These are phyloP conservation scores for Microdochium bolleyi DNA, from an alignment of 2,329 filamentous ascomycete genomes.

Conservation along the genomic window DNA sequence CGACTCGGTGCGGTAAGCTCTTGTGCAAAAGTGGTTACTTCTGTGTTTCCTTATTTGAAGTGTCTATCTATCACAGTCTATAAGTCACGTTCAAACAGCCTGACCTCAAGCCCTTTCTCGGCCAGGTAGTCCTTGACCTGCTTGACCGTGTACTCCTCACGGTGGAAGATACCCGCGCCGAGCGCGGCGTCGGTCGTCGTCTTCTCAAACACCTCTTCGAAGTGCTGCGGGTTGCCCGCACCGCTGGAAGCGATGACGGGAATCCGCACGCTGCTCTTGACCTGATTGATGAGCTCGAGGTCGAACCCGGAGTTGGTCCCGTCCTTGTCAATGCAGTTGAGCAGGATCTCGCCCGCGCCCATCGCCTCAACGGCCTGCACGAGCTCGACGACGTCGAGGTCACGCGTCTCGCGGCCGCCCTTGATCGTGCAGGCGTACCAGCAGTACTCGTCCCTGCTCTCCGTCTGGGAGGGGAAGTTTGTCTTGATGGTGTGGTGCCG, in stretches of 20 bases:
- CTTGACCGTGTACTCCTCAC: conserved; percentile 88
- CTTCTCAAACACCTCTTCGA: conserved; percentile 79
- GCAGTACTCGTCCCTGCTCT: conserved; percentile 71
- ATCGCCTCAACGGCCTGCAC: conserved; percentile 87
- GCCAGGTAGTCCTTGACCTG: conserved; percentile 83
- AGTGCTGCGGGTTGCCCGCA: conserved; percentile 80
- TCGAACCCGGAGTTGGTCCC: conserved; percentile 94
- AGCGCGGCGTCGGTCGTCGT: conserved; percentile 87
- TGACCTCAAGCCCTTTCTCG: conserved; percentile 65
- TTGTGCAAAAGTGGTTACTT: no score
- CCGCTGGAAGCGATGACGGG: conserved; percentile 94
- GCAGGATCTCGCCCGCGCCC: conserved; percentile 86
- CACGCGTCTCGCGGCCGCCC: conserved; percentile 87
- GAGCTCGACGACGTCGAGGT: conserved; percentile 87
- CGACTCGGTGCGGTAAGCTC: no score
- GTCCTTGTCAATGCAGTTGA: conserved; percentile 97
- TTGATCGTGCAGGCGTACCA: conserved; percentile 99
- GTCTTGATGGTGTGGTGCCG: conserved; percentile 71
- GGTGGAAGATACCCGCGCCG: conserved; percentile 95
- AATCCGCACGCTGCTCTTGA: conserved; percentile 81
- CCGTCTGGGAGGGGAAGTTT: conserved; percentile 46
- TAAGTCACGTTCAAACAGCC: conserved; percentile 61
- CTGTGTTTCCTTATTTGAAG: no score
- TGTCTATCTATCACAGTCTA: conserved; percentile 11
- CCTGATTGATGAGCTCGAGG: conserved; percentile 79